Percentiles rank a stretch among this genome's conserved stretches.
These are phyloP conservation scores for Babesia bigemina DNA, from an alignment of 169 alveolate species.

Conservation along the genomic window DNA sequence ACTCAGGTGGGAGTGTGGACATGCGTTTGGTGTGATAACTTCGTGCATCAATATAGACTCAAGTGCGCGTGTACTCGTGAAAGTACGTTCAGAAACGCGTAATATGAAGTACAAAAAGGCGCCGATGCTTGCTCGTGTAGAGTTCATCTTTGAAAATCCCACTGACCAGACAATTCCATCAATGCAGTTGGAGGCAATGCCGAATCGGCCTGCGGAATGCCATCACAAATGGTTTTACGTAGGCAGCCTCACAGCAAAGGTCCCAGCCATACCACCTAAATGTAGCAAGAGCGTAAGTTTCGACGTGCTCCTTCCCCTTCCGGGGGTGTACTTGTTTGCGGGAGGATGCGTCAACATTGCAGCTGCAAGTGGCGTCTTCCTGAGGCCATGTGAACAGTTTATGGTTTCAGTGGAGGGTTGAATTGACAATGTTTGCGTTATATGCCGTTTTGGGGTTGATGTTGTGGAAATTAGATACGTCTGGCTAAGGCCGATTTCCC, in stretches of 20 bases:
- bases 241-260: constrained; percentile 35
- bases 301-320: constrained; percentile 45
- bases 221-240: constrained; percentile 31
- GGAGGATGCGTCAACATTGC: constrained; percentile 9
- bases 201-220: neutral
- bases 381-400: constrained; percentile 24
- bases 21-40: constrained; percentile 31
- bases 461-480: too few species aligned
- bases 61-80: constrained; percentile 23
- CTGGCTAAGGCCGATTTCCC: too few species aligned
- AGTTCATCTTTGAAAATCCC: constrained; percentile 34
- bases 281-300: constrained; percentile 18
- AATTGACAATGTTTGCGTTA: neutral
- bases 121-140: constrained; percentile 33
- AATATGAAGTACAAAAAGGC: constrained; percentile 9
- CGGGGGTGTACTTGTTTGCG: constrained; percentile 49
- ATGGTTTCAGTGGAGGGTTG: constrained; percentile 28
- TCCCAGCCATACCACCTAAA: constrained; percentile 43
- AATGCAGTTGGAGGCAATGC: constrained; percentile 16
- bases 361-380: neutral
- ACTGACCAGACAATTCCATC: constrained; percentile 24
- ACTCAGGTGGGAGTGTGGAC: constrained; percentile 25
- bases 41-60: constrained; percentile 8
- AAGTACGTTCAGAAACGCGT: neutral
- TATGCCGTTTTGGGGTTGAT: too few species aligned